A percentile compares a stretch with the other conserved stretches of the same genome.
Evolutionary conservation across 805 yeast genomes (phyloP).

Genomic region (Gaillardinia entomophila): DNA sequence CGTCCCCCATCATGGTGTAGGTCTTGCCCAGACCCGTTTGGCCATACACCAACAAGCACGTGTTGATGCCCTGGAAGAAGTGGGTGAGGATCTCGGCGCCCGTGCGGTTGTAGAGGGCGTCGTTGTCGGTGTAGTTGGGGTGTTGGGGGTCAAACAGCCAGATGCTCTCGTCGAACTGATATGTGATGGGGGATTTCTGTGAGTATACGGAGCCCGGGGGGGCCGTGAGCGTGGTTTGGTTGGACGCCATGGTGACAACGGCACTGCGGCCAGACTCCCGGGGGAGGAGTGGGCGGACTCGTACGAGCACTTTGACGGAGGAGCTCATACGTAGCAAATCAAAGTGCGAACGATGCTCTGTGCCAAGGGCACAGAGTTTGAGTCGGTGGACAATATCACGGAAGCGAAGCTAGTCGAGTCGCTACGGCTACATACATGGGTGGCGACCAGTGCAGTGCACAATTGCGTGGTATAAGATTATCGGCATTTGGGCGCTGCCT

Average conservation of each 20-base stretch:
- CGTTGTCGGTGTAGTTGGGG: conserved; percentile 42
- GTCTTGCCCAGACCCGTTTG: conserved; percentile 41
- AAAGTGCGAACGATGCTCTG: too few species aligned
- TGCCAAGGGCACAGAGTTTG: too few species aligned
- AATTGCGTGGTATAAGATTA: too few species aligned
- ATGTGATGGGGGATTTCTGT: conserved; percentile 28
- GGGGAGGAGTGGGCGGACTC: conserved; percentile 44
- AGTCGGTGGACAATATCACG: too few species aligned
- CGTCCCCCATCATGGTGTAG: conserved; percentile 38
- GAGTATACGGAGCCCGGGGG: conserved; percentile 16
- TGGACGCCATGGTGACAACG: conserved; percentile 18
- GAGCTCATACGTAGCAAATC: too few species aligned
- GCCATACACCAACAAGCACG: conserved; percentile 39
- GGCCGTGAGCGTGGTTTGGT: conserved; percentile 11
- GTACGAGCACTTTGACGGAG: conserved; percentile 43
- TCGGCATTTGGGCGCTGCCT: too few species aligned
- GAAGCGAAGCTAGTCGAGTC: too few species aligned
- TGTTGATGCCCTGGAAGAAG: conserved; percentile 34
- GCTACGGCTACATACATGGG: too few species aligned
- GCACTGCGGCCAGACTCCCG: conserved; percentile 16
- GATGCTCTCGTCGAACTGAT: conserved; percentile 49
- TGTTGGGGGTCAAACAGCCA: conserved; percentile 38
- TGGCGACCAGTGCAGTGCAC: too few species aligned
- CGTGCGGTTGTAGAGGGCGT: conserved; percentile 42
- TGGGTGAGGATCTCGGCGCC: conserved; percentile 58